Evolutionary conservation across 768 basidiomycete genomes (phyloP), one percentile per base, ranked within the genome.

Genomic region (Psilocybe tampanensis): DNA sequence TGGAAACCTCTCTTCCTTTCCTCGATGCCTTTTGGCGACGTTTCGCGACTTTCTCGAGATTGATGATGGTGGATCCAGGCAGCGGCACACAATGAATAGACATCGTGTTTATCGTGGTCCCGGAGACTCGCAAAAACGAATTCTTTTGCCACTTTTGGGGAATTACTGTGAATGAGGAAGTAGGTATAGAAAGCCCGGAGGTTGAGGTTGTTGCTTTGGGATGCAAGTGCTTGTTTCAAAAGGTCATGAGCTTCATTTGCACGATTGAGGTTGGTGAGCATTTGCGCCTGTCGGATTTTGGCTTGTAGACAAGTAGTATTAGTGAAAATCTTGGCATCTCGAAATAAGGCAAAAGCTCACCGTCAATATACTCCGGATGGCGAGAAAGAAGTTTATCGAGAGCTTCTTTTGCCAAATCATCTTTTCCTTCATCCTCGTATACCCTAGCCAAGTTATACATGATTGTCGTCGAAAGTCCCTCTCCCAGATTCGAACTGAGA

Each of bases 351-450:
- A 29, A 48, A 52, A 32, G 76, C 89, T 45, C 62, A 96, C 95
- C 96, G 68, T 98, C 96, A 21, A 95, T 84, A 68, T 96, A 98
- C 73, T 98, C 97, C 1, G 95, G 94, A 77, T 98, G 96, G 52
- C 90, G 81, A n/a, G 84, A 76, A 33, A 98, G 72, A 8, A 98
- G 78, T 71, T 94, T 94, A 47, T 88, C 85, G 64, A 95, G 98
- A 1, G 92, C 94, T 62, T 90, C 92, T 60, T 81, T 87, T 2
- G 96, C 95, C 58, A 88, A 79, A 1, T 72, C 78, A 4, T 81
- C 79, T 33, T 92, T 88, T 1, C 89, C 89, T 52, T 83, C 78
- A 45, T 94, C 93, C 70, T 99, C 97, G 64, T 94, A 95, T 15
- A 90, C 88, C 56, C 95, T 79, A 0, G 91, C 97, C 21, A 98